These are phyloP conservation scores for Nakazawaea ambrosiae DNA, from an alignment of 805 yeast genomes.

Conservation along the genomic window DNA sequence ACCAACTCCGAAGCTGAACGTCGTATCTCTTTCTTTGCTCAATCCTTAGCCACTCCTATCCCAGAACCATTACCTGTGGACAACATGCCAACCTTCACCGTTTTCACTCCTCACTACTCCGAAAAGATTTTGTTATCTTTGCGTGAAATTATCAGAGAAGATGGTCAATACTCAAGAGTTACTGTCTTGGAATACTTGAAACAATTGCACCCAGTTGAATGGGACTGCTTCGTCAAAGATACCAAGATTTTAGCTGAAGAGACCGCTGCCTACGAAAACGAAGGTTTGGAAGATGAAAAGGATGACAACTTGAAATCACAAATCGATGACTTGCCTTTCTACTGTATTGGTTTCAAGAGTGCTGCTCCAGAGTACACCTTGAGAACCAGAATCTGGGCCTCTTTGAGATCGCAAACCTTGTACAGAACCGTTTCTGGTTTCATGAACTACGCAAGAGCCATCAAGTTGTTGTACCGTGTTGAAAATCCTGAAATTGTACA, in stretches of 20 bases:
- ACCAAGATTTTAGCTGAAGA: conserved; percentile 94
- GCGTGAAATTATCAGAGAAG: conserved; percentile 94
- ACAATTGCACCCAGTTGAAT: conserved; percentile 92
- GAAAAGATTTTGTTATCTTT: conserved; percentile 92
- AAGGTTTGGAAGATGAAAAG: conserved; percentile 40
- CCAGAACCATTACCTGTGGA: conserved; percentile 99
- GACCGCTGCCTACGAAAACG: conserved; percentile 72
- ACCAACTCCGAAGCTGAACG: conserved; percentile 97
- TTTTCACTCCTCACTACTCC: conserved; percentile 90
- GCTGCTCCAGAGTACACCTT: conserved; percentile 96
- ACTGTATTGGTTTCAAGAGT: conserved; percentile 94
- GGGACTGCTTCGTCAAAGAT: conserved; percentile 97
- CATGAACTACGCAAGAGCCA: conserved; percentile 97
- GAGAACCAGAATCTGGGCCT: conserved; percentile 98
- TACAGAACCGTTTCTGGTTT: conserved; percentile 97
- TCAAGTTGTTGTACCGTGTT: conserved; percentile 86
- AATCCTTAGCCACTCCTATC: conserved; percentile 95
- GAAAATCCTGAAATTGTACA: conserved; percentile 94
- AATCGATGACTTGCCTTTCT: conserved; percentile 88
- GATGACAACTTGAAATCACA: conserved; percentile 72
- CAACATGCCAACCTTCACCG: conserved; percentile 99
- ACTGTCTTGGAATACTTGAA: conserved; percentile 90
- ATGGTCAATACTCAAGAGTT: conserved; percentile 92
- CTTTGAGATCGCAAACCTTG: conserved; percentile 91
- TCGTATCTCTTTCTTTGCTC: conserved; percentile 99